Evolutionary conservation across 2,329 filamentous ascomycete genomes (phyloP), one percentile per base, ranked within the genome.

Genomic region (Pyrenophora tritici-repentis): DNA sequence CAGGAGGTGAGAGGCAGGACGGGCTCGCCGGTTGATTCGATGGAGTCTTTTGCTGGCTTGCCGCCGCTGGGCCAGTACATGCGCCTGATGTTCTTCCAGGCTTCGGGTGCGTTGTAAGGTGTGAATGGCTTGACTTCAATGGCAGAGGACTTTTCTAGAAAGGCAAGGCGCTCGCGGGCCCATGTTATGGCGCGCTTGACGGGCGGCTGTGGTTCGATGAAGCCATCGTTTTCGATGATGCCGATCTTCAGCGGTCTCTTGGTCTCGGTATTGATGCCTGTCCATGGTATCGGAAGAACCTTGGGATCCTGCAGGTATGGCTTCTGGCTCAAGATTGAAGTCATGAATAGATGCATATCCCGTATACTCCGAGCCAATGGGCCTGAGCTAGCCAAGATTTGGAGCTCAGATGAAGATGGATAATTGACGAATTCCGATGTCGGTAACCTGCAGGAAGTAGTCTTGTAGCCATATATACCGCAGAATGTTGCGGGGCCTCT

Each of bases 11-110:
- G 66, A 0, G 75, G 66, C 9, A 75, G 73, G n/a, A 75, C 56
- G 0, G 80, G 79, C 55, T 82, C 80, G 7, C 75, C 75, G 0
- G 74, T 67, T 8, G 66, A 56, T 0, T 56, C 55, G 24, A 81
- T 66, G 14, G 68, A 59, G 2, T 62, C 63, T 43, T 67, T 68
- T 42, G 72, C 56, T 26, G 55, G 47, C 34, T 52, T 55, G 2
- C 71, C 77, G 12, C 75, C 76, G 20, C 80, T 78, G 0, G 79
- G 79, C 63, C 76, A 81, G 67, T 81, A 81, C 10, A 79, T 73
- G 3, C 55, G 55, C 40, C 69, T 55, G 56, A 78, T 74, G 58
- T 59, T 67, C 0, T 34, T 29, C 53, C 62, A 69, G 0, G 68
- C 70, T 14, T 75, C 56, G 18, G 58, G 58, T 0, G 63, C 59